Base-by-base conservation (phyloP, 2,329 filamentous ascomycete species). In the Lecanicillium sp. region DNA sequence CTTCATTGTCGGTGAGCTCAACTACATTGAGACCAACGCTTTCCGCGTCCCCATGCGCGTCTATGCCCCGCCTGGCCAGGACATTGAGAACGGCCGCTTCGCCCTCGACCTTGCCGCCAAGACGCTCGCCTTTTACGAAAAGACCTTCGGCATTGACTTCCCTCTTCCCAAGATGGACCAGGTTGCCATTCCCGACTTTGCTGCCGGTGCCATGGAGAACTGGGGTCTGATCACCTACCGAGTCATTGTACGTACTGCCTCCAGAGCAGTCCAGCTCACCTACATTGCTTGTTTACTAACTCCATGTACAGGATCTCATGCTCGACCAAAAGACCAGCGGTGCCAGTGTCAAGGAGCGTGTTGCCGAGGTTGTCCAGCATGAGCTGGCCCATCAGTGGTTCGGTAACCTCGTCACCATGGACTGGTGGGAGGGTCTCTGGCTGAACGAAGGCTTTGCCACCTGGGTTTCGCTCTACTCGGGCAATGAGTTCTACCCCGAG, bases 351-450 rank as follows among this genome's bases (percentile, higher is more conserved):
- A 96, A 94, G 68, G 85, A 96, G 67, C 81, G 89, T 29, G 86
- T 97, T 39, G 90, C 90, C 37, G 90, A 96, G 61, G 87, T 92
- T 29, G 90, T 97, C 19, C 89, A 96, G 71, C 90, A 97, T 66
- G 90, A 97, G 61, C 71, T 97, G 57, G 90, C 90, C 29, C 90
- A 97, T 64, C 90, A 96, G 64, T 97, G 90, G 90, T 97, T 97
- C 56, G 90, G 90, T 46, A 96, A 97, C 66, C 68, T 96, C 38
- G 90, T 96, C 19, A 96, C 90, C 38, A 96, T 96, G 88, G 88
- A 95, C 61, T 96, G 94, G 73, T 97, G 90, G 90, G 88, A 96
- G 62, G 90, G 89, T 39, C 69, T 97, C 7, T 97, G 90, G 90
- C 76, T 97, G 39, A 97, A 97, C 60, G 87, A 94, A 60, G 87